phyloP scores from a whole-genome alignment of 352 stramenopile genomes.

The Vaucheria bursata region DNA sequence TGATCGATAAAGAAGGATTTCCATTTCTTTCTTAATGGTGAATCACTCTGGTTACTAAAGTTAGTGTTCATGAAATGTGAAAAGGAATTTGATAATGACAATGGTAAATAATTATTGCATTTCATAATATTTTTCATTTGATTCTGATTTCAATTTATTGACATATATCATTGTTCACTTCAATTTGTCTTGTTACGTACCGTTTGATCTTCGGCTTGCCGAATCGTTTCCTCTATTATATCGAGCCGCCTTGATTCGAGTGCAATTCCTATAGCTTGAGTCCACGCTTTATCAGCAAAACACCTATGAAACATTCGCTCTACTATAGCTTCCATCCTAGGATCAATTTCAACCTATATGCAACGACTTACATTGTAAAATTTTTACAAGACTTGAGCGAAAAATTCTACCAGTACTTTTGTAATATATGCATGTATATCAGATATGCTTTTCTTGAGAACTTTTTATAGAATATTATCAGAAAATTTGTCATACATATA shows the following conservation, averaged over 20 bases:
- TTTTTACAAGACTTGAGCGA: background rate
- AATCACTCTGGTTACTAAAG: too few species aligned
- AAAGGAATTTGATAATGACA: too few species aligned
- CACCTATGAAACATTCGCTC: slow-evolving; percentile 95
- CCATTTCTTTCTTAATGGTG: too few species aligned
- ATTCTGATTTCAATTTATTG: too few species aligned
- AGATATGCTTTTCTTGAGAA: background rate
- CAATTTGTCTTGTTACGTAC: too few species aligned
- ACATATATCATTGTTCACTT: too few species aligned
- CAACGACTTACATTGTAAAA: slow-evolving; percentile 14
- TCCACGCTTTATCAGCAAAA: slow-evolving; percentile 81
- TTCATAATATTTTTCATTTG: too few species aligned
- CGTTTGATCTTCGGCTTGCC: slow-evolving; percentile 61
- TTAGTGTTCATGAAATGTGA: too few species aligned
- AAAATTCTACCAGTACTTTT: background rate
- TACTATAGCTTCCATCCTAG: slow-evolving; percentile 85
- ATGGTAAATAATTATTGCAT: too few species aligned
- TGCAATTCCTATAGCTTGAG: slow-evolving; percentile 92
- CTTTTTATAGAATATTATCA: background rate
- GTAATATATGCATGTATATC: background rate
- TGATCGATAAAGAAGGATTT: too few species aligned
- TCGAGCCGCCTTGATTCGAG: slow-evolving; percentile 84
- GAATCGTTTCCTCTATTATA: slow-evolving; percentile 78
- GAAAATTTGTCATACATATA: background rate
- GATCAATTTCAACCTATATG: slow-evolving; percentile 34